Evolutionary conservation across 768 basidiomycete species (phyloP).

Genomic region (Rhodotorula sphaerocarpa): DNA sequence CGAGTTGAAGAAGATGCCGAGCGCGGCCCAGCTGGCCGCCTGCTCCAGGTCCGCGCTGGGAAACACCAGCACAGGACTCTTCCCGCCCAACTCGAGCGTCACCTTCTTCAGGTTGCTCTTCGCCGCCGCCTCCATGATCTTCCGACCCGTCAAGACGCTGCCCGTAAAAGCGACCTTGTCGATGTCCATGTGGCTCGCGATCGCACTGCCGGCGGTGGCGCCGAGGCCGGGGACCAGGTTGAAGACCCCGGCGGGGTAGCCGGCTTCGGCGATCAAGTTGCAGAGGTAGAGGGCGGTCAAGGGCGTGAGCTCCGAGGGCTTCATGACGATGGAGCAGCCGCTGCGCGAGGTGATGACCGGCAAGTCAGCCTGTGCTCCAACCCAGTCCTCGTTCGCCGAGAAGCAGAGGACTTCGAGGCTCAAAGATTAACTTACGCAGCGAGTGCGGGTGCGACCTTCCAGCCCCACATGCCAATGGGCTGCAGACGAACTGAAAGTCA

Average conservation of each 20-base stretch:
- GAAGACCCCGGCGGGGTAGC: conserved; percentile 83
- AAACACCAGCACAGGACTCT: conserved; percentile 60
- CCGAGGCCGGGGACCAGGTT: conserved; percentile 66
- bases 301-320: conserved; percentile 54
- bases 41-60: conserved; percentile 83
- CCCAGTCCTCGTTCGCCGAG: too few relatives aligned
- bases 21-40: conserved; percentile 46
- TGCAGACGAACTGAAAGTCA: not conserved
- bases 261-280: conserved; percentile 71
- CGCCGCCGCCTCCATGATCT: conserved; percentile 84
- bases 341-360: not conserved
- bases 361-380: not conserved
- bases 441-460: conserved; percentile 90
- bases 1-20: conserved; percentile 44
- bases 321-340: conserved; percentile 89
- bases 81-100: conserved; percentile 72
- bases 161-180: conserved; percentile 76
- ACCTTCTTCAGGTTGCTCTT: conserved; percentile 89
- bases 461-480: conserved; percentile 44
- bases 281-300: conserved; percentile 47
- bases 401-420: too few relatives aligned
- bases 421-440: conserved; percentile 48
- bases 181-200: conserved; percentile 70
- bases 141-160: conserved; percentile 76
- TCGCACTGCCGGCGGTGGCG: conserved; percentile 69